Percentiles rank a stretch among this genome's conserved stretches.
Evolutionary conservation across 192 early-diverging fungal genomes (phyloP).

Genomic region (Umbelopsis isabellina): DNA sequence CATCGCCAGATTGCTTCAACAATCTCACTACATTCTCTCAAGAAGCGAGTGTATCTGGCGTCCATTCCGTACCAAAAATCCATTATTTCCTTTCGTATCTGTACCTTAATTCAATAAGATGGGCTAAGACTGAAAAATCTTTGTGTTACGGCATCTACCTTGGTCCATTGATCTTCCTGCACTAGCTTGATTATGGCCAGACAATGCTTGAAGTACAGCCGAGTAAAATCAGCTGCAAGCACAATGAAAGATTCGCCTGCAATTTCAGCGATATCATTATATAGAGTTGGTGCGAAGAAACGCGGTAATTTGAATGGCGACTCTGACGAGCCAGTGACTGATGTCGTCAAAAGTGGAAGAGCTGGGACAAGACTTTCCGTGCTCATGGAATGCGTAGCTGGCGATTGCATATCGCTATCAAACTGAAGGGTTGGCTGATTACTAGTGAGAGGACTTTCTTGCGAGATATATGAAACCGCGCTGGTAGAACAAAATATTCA

Average conservation of each 20-base stretch:
- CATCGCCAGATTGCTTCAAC: conserved; percentile 52
- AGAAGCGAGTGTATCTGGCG: not conserved
- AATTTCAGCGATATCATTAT: not conserved
- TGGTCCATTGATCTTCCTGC: not conserved
- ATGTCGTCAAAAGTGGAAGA: not conserved
- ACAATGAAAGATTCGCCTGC: not conserved
- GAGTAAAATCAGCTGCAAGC: not conserved
- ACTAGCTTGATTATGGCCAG: not conserved
- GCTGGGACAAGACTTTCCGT: not conserved
- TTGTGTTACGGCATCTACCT: not conserved
- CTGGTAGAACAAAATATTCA: not conserved
- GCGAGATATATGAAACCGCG: not conserved
- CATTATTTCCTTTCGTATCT: conserved; percentile 9
- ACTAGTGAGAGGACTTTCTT: not conserved
- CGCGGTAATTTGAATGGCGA: not conserved
- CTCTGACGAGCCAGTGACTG: not conserved
- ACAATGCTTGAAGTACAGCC: conserved; percentile 13
- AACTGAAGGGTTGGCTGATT: not conserved
- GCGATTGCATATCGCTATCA: not conserved
- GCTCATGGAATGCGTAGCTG: not conserved
- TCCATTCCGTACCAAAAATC: conserved; percentile 13
- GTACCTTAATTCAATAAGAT: no score
- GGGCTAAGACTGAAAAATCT: no score
- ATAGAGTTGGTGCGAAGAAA: conserved; percentile 1
- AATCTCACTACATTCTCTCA: conserved; percentile 30